These are phyloP conservation scores for Ceratocystis diversiconidia DNA, from an alignment of 2,329 filamentous ascomycete species.

Conservation along the genomic window DNA sequence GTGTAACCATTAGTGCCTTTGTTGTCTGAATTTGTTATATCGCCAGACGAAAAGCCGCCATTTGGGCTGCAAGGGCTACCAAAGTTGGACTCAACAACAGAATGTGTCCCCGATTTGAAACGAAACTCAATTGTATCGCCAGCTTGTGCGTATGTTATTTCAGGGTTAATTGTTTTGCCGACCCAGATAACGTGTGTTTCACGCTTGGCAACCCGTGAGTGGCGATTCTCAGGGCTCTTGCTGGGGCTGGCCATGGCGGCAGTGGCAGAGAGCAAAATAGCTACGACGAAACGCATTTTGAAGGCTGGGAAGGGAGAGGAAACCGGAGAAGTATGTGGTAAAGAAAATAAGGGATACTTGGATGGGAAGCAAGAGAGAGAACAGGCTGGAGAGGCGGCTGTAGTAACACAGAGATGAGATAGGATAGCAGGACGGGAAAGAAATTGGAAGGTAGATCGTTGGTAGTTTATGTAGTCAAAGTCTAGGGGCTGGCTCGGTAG, in stretches of 20 bases:
- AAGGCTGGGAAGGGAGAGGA: no score
- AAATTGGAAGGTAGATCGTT: no score
- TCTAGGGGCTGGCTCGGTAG: no score
- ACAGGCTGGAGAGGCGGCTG: no score
- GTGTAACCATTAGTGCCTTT: no score
- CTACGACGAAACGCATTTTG: background rate
- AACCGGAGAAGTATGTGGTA: no score
- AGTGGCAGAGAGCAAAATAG: background rate
- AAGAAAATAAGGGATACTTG: no score
- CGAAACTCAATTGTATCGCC: background rate
- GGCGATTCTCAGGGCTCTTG: background rate
- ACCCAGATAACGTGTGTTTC: background rate
- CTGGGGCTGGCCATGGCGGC: background rate
- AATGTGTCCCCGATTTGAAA: background rate
- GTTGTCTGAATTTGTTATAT: no score
- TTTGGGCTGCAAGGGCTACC: constrained; percentile 29
- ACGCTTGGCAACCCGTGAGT: background rate
- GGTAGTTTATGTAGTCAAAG: no score
- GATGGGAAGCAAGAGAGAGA: no score
- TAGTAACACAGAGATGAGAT: no score
- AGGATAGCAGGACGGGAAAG: no score
- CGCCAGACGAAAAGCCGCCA: background rate
- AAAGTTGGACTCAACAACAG: constrained; percentile 23
- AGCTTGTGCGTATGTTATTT: background rate
- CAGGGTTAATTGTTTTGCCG: background rate